Percentiles rank a stretch among this genome's conserved stretches.
Conservation (phyloP, 2,329 filamentous ascomycete genomes). For the Xylariales sp. region DNA sequence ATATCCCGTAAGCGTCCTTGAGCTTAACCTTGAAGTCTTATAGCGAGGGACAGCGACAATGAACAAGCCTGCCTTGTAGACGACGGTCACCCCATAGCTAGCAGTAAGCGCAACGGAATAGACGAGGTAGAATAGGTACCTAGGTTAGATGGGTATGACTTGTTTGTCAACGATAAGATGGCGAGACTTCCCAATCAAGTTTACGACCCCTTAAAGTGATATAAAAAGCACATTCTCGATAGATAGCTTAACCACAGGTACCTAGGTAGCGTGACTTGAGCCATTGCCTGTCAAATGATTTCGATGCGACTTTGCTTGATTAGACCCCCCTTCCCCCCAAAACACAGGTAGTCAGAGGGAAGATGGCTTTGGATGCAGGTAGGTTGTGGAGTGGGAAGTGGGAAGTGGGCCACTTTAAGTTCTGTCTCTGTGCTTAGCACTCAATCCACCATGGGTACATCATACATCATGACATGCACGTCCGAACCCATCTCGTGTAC, state of each 20-base stretch:
- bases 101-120: neutral
- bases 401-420: neutral
- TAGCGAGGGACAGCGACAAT: conserved; percentile 54
- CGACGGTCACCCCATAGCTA: neutral
- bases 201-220: neutral
- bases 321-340: too few species aligned
- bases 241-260: neutral
- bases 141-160: conserved; percentile 5
- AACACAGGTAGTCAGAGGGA: too few species aligned
- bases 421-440: neutral
- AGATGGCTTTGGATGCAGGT: neutral
- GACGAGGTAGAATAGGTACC: neutral
- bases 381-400: neutral
- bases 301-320: too few species aligned
- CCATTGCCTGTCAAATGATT: neutral
- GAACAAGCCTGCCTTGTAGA: neutral
- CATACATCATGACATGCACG: too few species aligned
- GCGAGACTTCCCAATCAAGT: neutral
- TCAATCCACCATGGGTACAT: neutral
- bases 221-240: neutral
- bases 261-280: neutral
- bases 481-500: neutral
- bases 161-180: neutral
- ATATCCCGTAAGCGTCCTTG: conserved; percentile 86
- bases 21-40: conserved; percentile 92